Base-by-base conservation (phyloP, 1,284 basidiomycete genomes). In the Ustilago crameri region DNA sequence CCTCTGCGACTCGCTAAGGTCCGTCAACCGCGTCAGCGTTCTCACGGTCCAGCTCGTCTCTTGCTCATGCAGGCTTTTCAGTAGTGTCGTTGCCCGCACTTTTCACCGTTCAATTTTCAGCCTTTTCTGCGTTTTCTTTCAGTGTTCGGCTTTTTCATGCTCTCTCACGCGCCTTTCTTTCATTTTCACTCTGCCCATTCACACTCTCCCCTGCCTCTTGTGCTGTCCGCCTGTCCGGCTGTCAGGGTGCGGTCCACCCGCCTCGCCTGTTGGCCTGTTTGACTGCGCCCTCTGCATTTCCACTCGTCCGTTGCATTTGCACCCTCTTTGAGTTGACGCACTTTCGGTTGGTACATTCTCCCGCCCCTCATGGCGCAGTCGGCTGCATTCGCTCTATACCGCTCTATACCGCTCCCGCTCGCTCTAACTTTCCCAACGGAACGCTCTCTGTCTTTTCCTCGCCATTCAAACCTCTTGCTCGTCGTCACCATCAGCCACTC, bases 311-410 rank as follows among this genome's bases (percentile, higher is more conserved):
- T 34, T 23, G 35, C 22, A 14, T 12, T 9, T 30, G 37, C 23
- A 24, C 15, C 35, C 20, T 22, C 20, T 5, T 32, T 43, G n/a
- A 42, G 34, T 53, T 34, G 22, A 53, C 51, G 51, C 51, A 52
- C 32, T 35, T 52, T 48, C 2, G 32, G 35, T n/a, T 37, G 5
- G 5, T 15, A 37, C 35, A 37, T n/a, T 17, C 35, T 12, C 9
- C 35, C 12, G 5, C 35, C n/a, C 15, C 15, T 37, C 35, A 37
- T 17, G 35, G 35, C 35, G 35, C 35, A 37, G 35, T 37, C 35
- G 35, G 15, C 35, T 37, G 14, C 17, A 17, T 37, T 37, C 35
- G 35, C 35, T 37, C n/a, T 9, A n/a, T 17, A 7, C 7, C 30
- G 30, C 30, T 30, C 35, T 37, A 7, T 37, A 7, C 17, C 35